phyloP scores from a whole-genome alignment of 164 flowering plant genomes.

The Euptelea pleiosperma region DNA sequence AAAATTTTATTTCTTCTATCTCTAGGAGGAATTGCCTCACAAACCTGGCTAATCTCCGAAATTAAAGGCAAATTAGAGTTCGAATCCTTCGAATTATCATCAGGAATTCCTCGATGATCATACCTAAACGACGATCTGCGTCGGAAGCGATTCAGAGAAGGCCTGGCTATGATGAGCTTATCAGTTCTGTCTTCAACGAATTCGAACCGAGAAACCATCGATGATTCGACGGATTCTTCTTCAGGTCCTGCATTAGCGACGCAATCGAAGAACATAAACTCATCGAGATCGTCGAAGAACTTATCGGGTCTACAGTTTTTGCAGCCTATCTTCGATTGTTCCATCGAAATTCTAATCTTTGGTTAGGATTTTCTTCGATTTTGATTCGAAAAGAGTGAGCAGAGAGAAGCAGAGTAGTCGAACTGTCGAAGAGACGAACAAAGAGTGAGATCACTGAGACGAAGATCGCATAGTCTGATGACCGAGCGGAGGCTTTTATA shows the following conservation, averaged over 20 bases:
- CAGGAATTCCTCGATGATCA: neutral
- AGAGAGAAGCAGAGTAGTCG: no score
- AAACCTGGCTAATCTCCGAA: slow-evolving; percentile 10
- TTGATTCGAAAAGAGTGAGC: no score
- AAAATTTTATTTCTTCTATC: neutral
- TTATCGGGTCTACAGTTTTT: neutral
- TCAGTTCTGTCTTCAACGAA: slow-evolving; percentile 4
- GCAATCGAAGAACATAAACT: slow-evolving; percentile 20
- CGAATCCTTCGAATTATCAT: neutral
- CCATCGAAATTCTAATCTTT: slow-evolving; percentile 6
- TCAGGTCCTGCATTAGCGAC: slow-evolving; percentile 16
- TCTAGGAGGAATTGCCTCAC: no score
- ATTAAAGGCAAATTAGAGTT: neutral
- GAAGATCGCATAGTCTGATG: no score
- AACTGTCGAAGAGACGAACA: no score
- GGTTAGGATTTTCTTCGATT: neutral
- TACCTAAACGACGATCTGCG: slow-evolving; percentile 20
- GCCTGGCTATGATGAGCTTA: slow-evolving; percentile 6
- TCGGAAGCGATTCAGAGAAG: slow-evolving; percentile 21
- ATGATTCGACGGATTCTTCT: slow-evolving; percentile 12
- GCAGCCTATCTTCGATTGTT: neutral
- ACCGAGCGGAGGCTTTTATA: no score
- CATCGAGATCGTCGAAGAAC: slow-evolving; percentile 43
- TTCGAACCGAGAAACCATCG: slow-evolving; percentile 17
- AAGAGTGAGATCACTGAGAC: no score